Conservation (phyloP, 2,329 filamentous ascomycete genomes). For the Orbilia brochopaga region DNA sequence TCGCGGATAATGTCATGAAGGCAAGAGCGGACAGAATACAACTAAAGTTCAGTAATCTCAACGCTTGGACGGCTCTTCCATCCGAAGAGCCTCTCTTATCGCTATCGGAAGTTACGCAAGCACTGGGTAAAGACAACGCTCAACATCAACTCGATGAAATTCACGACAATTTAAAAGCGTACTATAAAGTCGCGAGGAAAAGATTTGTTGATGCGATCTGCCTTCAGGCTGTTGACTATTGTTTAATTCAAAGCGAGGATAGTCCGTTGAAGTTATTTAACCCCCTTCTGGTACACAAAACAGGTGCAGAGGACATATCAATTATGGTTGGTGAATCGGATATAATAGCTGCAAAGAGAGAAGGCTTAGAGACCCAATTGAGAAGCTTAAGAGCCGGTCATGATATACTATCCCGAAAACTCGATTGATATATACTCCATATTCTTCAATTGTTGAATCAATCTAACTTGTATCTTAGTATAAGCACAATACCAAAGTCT, state of each 20-base stretch:
- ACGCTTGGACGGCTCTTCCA: not conserved
- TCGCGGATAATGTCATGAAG: not conserved
- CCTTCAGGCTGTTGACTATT: constrained; percentile 65
- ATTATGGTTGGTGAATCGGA: not conserved
- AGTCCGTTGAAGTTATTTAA: constrained; percentile 65
- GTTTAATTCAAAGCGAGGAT: constrained; percentile 59
- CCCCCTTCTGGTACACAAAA: constrained; percentile 53
- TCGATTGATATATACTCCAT: not conserved
- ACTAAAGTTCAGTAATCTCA: not conserved
- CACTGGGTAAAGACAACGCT: constrained; percentile 57
- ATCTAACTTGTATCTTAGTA: no score
- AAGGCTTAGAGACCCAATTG: not conserved
- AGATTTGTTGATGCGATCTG: constrained; percentile 69
- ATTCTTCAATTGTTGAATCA: no score
- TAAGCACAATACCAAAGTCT: no score
- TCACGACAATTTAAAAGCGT: constrained; percentile 66
- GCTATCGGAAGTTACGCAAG: not conserved
- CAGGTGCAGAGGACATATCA: not conserved
- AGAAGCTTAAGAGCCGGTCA: not conserved
- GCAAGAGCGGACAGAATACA: not conserved
- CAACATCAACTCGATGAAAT: constrained; percentile 62
- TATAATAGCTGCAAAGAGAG: not conserved
- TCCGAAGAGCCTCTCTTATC: not conserved
- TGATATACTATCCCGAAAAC: not conserved
- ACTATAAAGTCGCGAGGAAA: constrained; percentile 67